Percentiles rank a stretch among this genome's conserved stretches.
phyloP scores from a whole-genome alignment of 257 asterid genomes.

The Ophiorrhiza pumila region DNA sequence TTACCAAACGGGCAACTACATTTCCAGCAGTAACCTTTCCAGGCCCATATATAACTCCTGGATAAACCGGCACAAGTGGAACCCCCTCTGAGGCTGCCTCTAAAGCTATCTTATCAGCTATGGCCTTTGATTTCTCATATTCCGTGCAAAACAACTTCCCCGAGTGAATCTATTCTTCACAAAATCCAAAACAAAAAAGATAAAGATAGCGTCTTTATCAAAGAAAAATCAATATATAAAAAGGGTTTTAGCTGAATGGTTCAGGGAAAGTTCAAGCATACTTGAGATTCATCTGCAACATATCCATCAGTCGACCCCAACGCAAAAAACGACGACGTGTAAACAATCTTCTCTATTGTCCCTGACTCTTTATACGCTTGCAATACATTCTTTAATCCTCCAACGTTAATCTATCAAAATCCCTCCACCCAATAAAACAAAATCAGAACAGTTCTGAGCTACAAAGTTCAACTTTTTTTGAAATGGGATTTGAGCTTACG shows the following conservation, averaged over 20 bases:
- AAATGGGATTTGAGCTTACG: constrained; percentile 26
- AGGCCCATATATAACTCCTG: constrained; percentile 90
- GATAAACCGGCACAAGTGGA: constrained; percentile 77
- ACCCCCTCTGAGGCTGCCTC: constrained; percentile 80
- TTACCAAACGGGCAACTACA: constrained; percentile 68
- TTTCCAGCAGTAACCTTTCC: constrained; percentile 88
- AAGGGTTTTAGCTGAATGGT: neutral
- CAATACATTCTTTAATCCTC: constrained; percentile 80
- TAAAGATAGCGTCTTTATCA: neutral
- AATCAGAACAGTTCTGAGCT: neutral
- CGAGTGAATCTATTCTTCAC: constrained; percentile 50
- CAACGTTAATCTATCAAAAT: constrained; percentile 66
- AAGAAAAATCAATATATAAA: neutral
- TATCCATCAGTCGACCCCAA: constrained; percentile 84
- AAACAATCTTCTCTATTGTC: constrained; percentile 62
- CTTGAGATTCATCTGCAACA: constrained; percentile 79
- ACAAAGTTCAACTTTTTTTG: neutral
- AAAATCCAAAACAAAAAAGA: neutral
- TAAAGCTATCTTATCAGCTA: constrained; percentile 71
- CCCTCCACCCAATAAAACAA: neutral
- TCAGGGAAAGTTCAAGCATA: constrained; percentile 16
- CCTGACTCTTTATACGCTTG: constrained; percentile 57
- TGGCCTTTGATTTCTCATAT: constrained; percentile 82
- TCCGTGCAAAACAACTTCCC: constrained; percentile 66
- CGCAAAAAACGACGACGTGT: constrained; percentile 91